These are phyloP conservation scores for Xylariaceae sp. DNA, from an alignment of 2,329 filamentous ascomycete genomes.

Conservation along the genomic window DNA sequence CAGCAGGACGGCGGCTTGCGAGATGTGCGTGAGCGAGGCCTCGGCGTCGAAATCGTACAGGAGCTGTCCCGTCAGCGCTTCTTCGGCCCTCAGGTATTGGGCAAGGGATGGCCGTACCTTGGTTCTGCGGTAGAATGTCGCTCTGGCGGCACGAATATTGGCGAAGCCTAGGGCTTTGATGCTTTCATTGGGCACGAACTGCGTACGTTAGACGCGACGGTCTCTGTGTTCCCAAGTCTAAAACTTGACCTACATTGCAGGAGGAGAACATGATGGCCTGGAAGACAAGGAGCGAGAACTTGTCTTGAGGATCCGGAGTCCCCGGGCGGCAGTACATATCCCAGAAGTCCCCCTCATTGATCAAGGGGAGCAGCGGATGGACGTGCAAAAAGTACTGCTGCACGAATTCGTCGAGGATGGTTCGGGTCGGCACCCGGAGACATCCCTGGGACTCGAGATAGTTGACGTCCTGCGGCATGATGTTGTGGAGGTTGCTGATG, in stretches of 20 bases:
- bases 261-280: constrained; percentile 38
- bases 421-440: constrained; percentile 33
- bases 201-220: constrained; percentile 2
- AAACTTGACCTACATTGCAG: constrained; percentile 30
- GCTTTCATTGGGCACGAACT: constrained; percentile 32
- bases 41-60: constrained; percentile 39
- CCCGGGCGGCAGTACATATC: constrained; percentile 30
- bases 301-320: constrained; percentile 14
- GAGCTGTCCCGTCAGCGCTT: constrained; percentile 21
- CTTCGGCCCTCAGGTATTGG: constrained; percentile 1
- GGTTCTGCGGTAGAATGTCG: constrained; percentile 34
- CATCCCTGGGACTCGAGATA: constrained; percentile 40
- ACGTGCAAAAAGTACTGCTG: constrained; percentile 40
- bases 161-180: constrained; percentile 35
- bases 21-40: constrained; percentile 30
- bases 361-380: constrained; percentile 35
- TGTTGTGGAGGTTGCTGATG: constrained; percentile 30
- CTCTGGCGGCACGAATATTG: constrained; percentile 35
- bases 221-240: no score
- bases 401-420: constrained; percentile 39
- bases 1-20: constrained; percentile 35
- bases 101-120: constrained; percentile 25
- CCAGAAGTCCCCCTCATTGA: constrained; percentile 42
- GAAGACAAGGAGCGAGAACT: constrained; percentile 36
- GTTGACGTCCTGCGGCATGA: constrained; percentile 38